A percentile compares a stretch with the other conserved stretches of the same genome.
Evolutionary conservation across 2,329 filamentous ascomycete genomes (phyloP).

Genomic region (Nothophaeocryptopus gaeumannii): DNA sequence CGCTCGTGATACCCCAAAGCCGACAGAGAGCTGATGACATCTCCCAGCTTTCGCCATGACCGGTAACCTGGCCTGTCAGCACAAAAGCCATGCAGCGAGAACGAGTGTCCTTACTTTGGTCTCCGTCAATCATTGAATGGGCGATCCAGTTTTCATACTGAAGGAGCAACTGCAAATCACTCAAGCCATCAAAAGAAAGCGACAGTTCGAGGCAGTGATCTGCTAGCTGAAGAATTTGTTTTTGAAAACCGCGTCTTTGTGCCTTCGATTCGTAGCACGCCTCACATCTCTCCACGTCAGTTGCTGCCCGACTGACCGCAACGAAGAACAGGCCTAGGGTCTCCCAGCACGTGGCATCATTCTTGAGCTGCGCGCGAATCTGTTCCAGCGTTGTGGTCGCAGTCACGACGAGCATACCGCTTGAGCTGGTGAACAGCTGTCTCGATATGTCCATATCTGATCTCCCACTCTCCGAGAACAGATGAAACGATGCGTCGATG

Average conservation of each 20-base stretch:
- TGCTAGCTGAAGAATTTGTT: slow-evolving; percentile 21
- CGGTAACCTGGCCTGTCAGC: slow-evolving; percentile 40
- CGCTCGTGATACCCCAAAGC: slow-evolving; percentile 50
- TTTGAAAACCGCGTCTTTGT: slow-evolving; percentile 33
- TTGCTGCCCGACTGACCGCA: slow-evolving; percentile 38
- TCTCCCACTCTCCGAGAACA: slow-evolving; percentile 6
- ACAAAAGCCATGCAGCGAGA: not conserved
- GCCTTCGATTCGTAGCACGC: slow-evolving; percentile 28
- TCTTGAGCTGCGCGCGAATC: slow-evolving; percentile 5
- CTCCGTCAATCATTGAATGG: slow-evolving; percentile 44
- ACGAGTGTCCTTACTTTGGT: slow-evolving; percentile 39
- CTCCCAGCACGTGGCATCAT: slow-evolving; percentile 38
- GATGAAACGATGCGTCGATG: slow-evolving; percentile 21
- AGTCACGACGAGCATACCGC: slow-evolving; percentile 4
- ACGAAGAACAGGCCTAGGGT: slow-evolving; percentile 41
- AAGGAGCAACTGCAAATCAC: slow-evolving; percentile 46
- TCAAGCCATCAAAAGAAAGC: slow-evolving; percentile 37
- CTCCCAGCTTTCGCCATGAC: slow-evolving; percentile 49
- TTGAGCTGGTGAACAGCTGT: slow-evolving; percentile 9
- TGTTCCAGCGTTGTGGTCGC: slow-evolving; percentile 5
- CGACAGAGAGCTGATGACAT: slow-evolving; percentile 47
- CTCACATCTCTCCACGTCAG: slow-evolving; percentile 34
- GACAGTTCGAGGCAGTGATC: slow-evolving; percentile 39
- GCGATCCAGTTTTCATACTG: slow-evolving; percentile 51
- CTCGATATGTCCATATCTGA: not conserved